Evolutionary conservation across 768 basidiomycete genomes (phyloP), one percentile per base, ranked within the genome.

Genomic region (Kwoniella europaea): DNA sequence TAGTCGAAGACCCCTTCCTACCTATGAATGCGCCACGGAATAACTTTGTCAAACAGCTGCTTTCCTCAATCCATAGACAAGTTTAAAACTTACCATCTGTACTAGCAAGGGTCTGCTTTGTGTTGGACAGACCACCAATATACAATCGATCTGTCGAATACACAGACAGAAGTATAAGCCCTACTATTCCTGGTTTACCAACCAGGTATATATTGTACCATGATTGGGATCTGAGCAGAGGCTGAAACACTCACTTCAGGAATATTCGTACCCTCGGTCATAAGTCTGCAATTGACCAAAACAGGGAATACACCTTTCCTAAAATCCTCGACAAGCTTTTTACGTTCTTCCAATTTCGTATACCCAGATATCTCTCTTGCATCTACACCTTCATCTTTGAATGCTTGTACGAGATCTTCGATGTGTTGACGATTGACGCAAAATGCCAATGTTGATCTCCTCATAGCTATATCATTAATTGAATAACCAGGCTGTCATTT

Each of bases 251-350:
- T 63, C 67, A 79, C 80, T 69, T 92, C 92, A 1, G 95, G 95
- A 65, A 98, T 93, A 85, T 98, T 95, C 18, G 94, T 89, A 4
- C 94, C 94, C 85, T 97, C 94, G 0, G 93, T 96, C 73, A 96
- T 85, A 60, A 96, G 91, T n/a, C 92, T 92, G 91, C 94, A 97
- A 78, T 98, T 98, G 54, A 98, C 83, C 41, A 98, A 85, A 1
- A 98, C 91, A 12, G 93, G 93, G 78, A 89, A 97, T 63, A 87
- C 79, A 9, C 92, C 91, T 9, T 86, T 85, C 76, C 86, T 89
- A 83, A 98, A 98, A 2, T 85, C 86, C 2, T 85, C 79, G 4
- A 98, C 83, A 1, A 93, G 84, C 3, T 86, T 85, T 71, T 86
- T 87, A 15, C 95, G 88, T 73, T 92, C 90, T 6, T 77, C 74